Evolutionary conservation across 1,139 yeast species (phyloP).

Genomic region (Saccharomyces hybrid): DNA sequence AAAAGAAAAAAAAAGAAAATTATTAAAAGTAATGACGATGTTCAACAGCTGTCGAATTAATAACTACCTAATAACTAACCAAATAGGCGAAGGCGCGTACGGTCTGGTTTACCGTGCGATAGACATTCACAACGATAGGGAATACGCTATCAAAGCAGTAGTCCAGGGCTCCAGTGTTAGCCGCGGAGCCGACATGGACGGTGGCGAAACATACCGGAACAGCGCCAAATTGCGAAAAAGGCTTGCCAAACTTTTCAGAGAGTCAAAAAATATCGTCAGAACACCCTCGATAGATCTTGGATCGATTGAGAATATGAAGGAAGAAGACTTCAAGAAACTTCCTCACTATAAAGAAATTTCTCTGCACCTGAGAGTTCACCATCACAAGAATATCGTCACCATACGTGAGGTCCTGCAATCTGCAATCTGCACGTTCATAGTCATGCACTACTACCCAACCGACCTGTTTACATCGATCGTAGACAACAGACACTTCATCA

Average conservation of each 20-base stretch:
- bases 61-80: constrained; percentile 21
- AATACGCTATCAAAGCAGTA: constrained; percentile 69
- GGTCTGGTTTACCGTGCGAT: constrained; percentile 74
- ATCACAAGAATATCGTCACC: constrained; percentile 67
- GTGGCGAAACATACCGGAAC: constrained; percentile 2
- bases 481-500: constrained; percentile 41
- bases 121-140: constrained; percentile 44
- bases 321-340: constrained; percentile 19
- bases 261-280: constrained; percentile 21
- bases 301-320: constrained; percentile 19
- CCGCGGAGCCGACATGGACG: not conserved
- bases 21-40: constrained; percentile 12
- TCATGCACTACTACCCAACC: constrained; percentile 78
- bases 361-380: constrained; percentile 64
- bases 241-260: constrained; percentile 26
- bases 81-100: constrained; percentile 80
- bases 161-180: constrained; percentile 36
- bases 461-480: constrained; percentile 80
- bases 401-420: constrained; percentile 63
- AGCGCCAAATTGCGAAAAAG: constrained; percentile 13
- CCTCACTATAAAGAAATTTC: constrained; percentile 53
- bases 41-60: constrained; percentile 26
- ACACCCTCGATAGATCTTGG: constrained; percentile 27
- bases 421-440: constrained; percentile 51
- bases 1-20: not conserved